Percentiles rank a stretch among this genome's conserved stretches.
Conservation (phyloP, 441 rosid species). For the Dalechampia spathulata region DNA sequence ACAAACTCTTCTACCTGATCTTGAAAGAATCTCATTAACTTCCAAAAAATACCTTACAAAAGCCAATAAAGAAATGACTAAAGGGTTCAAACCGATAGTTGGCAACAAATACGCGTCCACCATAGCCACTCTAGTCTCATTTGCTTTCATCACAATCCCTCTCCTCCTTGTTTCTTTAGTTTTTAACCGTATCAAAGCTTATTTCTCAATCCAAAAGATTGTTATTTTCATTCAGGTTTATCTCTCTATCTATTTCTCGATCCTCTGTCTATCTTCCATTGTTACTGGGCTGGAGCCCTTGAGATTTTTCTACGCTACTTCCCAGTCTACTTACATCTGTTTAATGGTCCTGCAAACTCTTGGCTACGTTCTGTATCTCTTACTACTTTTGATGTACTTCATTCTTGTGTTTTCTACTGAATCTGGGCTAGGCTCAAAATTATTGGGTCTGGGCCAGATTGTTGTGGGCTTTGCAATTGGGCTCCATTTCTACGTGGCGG, state of each 20-base stretch:
- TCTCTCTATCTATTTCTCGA: conserved; percentile 90
- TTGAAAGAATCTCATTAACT: conserved; percentile 62
- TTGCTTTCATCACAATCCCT: conserved; percentile 64
- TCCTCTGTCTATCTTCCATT: conserved; percentile 65
- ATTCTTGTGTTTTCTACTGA: conserved; percentile 74
- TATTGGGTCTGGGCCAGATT: conserved; percentile 66
- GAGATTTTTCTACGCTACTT: conserved; percentile 71
- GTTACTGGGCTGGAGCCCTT: conserved; percentile 82
- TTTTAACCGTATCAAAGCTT: conserved; percentile 70
- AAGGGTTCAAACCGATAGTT: conserved; percentile 70
- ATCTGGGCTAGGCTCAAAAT: conserved; percentile 47
- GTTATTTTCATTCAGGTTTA: conserved; percentile 80
- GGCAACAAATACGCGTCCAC: conserved; percentile 73
- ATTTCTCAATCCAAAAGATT: conserved; percentile 78
- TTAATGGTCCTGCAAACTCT: conserved; percentile 72
- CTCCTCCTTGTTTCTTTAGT: conserved; percentile 69
- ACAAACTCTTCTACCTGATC: conserved; percentile 65
- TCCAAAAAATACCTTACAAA: conserved; percentile 65
- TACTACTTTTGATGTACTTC: conserved; percentile 67
- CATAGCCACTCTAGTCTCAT: conserved; percentile 55
- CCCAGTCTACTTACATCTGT: conserved; percentile 61
- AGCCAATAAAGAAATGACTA: conserved; percentile 80
- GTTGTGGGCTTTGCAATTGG: conserved; percentile 80
- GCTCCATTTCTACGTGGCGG: conserved; percentile 80
- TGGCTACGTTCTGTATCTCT: conserved; percentile 65